phyloP scores from a whole-genome alignment of 148 eudicot species.

The Fallopia convolvulus region DNA sequence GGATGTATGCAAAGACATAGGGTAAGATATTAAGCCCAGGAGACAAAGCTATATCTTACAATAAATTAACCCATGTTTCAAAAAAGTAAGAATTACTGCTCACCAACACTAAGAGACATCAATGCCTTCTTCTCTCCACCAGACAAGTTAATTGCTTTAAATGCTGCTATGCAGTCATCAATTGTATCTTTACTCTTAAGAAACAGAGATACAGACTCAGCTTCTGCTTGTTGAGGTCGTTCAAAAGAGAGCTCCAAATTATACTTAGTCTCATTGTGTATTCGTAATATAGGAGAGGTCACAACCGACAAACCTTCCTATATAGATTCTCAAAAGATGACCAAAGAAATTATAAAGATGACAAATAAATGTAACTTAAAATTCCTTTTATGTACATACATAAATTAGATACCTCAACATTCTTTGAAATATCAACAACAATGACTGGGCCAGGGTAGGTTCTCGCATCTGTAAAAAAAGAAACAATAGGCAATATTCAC shows the following conservation, averaged over 20 bases:
- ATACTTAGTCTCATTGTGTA: constrained; percentile 78
- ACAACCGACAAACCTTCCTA: constrained; percentile 75
- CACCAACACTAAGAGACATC: constrained; percentile 78
- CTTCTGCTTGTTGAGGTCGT: constrained; percentile 57
- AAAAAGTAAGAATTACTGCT: constrained; percentile 10
- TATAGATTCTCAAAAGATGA: constrained; percentile 9
- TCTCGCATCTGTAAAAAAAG: constrained; percentile 45
- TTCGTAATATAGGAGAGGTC: constrained; percentile 72
- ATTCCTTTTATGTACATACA: background rate
- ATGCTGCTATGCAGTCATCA: constrained; percentile 85
- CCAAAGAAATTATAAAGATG: background rate
- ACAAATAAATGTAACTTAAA: background rate
- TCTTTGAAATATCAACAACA: constrained; percentile 63
- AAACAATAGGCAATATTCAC: background rate
- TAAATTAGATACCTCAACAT: constrained; percentile 48
- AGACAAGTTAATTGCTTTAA: constrained; percentile 57
- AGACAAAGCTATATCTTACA: background rate
- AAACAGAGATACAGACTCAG: constrained; percentile 52
- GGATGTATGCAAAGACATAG: background rate
- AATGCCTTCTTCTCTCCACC: constrained; percentile 80
- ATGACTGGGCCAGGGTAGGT: constrained; percentile 77
- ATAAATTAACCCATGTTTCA: background rate
- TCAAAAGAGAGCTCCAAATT: constrained; percentile 71
- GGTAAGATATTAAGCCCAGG: background rate
- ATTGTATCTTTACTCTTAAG: constrained; percentile 62